These are phyloP conservation scores for Amorphotheca resinae DNA, from an alignment of 495 filamentous ascomycete species.

Conservation along the genomic window DNA sequence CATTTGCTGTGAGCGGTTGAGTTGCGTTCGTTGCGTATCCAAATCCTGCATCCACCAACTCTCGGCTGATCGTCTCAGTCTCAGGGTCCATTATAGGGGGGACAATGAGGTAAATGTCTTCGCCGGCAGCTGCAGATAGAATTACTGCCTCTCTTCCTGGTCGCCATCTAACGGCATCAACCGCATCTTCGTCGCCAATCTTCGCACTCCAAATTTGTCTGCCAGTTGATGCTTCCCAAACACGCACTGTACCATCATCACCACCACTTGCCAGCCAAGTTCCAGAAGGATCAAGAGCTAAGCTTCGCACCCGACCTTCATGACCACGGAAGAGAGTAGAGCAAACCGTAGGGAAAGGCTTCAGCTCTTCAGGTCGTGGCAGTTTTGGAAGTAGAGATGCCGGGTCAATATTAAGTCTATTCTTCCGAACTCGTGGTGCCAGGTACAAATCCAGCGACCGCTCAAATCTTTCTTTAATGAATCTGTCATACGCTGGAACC, in stretches of 20 bases:
- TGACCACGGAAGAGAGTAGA: conserved; percentile 79
- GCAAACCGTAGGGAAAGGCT: conserved; percentile 83
- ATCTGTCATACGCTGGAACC: conserved; percentile 82
- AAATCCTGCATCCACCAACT: conserved; percentile 74
- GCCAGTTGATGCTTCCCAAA: conserved; percentile 84
- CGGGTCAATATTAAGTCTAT: conserved; percentile 92
- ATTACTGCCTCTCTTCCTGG: conserved; percentile 70
- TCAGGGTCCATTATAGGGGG: conserved; percentile 62
- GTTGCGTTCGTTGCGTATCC: conserved; percentile 69
- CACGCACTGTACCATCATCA: conserved; percentile 82
- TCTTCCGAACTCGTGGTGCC: conserved; percentile 81
- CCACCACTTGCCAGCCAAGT: conserved; percentile 79
- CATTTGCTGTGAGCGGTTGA: conserved; percentile 36
- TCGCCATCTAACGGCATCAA: conserved; percentile 83
- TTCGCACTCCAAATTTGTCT: conserved; percentile 77
- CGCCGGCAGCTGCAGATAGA: conserved; percentile 70
- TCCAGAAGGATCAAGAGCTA: conserved; percentile 66
- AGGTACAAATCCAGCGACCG: conserved; percentile 91
- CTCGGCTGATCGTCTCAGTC: conserved; percentile 57
- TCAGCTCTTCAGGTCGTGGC: conserved; percentile 83
- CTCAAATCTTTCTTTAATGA: conserved; percentile 93
- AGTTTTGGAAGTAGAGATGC: conserved; percentile 87
- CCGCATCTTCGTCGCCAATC: conserved; percentile 66
- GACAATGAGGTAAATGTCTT: conserved; percentile 72
- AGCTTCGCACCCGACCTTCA: conserved; percentile 72